Conservation (phyloP, 768 basidiomycete genomes). For the Russula emetica region DNA sequence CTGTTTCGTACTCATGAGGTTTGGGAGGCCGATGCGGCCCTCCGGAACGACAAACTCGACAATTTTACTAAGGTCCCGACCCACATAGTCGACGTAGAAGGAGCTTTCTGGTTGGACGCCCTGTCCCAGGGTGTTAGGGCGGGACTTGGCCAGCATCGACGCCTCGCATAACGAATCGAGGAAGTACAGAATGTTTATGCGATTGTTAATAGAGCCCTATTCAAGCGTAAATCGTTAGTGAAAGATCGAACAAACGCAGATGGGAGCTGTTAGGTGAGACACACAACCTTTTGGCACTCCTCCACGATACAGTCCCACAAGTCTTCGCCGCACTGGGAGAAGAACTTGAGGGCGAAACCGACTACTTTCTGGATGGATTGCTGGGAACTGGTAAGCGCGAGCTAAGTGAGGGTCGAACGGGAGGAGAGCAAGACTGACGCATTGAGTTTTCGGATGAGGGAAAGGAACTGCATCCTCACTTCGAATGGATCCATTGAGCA, state of each 20-base stretch:
- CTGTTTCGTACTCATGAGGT: constrained; percentile 84
- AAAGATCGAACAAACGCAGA: not conserved
- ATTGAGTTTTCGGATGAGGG: constrained; percentile 56
- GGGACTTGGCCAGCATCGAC: constrained; percentile 63
- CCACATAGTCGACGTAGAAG: constrained; percentile 73
- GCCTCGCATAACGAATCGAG: constrained; percentile 84
- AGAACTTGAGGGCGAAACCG: constrained; percentile 79
- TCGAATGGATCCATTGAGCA: constrained; percentile 56
- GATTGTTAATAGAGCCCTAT: constrained; percentile 73
- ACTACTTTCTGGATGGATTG: constrained; percentile 88
- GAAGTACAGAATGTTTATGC: constrained; percentile 92
- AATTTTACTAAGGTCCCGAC: constrained; percentile 72
- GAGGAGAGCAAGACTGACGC: constrained; percentile 46
- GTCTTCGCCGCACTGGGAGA: constrained; percentile 81
- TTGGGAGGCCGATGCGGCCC: constrained; percentile 82
- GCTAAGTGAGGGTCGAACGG: constrained; percentile 28
- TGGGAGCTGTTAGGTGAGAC: constrained; percentile 3
- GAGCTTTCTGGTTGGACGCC: constrained; percentile 39
- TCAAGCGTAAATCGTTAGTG: not conserved
- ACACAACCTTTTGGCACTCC: constrained; percentile 77
- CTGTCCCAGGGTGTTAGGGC: constrained; percentile 41
- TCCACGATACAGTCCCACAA: constrained; percentile 92
- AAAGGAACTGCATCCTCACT: constrained; percentile 70
- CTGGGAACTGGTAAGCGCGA: constrained; percentile 56
- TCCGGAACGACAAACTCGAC: constrained; percentile 84